Conservation (phyloP, 768 basidiomycete species). For the Termitomyces sp. region DNA sequence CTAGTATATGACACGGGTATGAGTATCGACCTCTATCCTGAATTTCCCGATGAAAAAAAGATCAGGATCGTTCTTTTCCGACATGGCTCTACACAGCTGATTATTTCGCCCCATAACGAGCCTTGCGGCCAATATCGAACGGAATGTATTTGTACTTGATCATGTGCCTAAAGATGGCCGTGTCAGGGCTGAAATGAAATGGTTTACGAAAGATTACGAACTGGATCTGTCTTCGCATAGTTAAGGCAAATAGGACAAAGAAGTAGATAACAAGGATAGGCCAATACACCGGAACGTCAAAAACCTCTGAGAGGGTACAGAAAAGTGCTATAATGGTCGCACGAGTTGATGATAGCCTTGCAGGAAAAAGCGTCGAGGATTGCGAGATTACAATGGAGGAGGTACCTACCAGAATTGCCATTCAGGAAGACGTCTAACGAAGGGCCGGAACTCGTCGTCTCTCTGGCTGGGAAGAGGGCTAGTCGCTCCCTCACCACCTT, state of each 20-base stretch:
- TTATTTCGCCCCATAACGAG: constrained; percentile 65
- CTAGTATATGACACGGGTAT: constrained; percentile 17
- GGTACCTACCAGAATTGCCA: constrained; percentile 87
- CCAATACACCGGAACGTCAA: constrained; percentile 99
- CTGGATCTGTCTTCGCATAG: constrained; percentile 96
- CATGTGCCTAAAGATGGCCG: constrained; percentile 73
- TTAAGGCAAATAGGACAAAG: constrained; percentile 89
- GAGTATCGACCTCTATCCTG: constrained; percentile 10
- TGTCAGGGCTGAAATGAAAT: background rate
- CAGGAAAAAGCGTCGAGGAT: background rate
- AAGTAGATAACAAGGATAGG: constrained; percentile 98
- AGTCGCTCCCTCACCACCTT: constrained; percentile 59
- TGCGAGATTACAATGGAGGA: background rate
- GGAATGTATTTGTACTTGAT: constrained; percentile 98
- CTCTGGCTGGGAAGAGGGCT: constrained; percentile 59
- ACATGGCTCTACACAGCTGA: background rate
- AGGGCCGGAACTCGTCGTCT: constrained; percentile 97
- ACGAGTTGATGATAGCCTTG: constrained; percentile 87
- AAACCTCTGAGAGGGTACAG: constrained; percentile 78
- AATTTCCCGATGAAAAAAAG: background rate
- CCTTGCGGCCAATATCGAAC: constrained; percentile 93
- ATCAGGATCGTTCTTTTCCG: constrained; percentile 2
- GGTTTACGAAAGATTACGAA: constrained; percentile 51
- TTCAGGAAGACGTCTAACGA: constrained; percentile 91
- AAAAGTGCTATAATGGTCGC: constrained; percentile 80